Base-by-base conservation (phyloP, 73 alveolate genomes). In the Paramecium pentaurelia region DNA sequence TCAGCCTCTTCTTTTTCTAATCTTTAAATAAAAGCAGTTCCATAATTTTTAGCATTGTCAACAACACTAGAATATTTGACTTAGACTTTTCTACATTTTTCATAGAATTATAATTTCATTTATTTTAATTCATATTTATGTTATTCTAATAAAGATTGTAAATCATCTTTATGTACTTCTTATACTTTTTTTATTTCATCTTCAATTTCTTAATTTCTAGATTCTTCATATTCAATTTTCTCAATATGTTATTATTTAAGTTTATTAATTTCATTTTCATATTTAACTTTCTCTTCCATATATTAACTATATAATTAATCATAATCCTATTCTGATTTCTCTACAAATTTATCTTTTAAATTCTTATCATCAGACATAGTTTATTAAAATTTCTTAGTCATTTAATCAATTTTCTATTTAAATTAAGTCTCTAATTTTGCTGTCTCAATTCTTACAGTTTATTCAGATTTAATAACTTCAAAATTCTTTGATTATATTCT, bases 21-120 rank as follows among this genome's bases (percentile, higher is more conserved):
- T 71, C 94, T 77, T 12, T 77, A 51, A 49, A 89, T 89, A 51
- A 89, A 89, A 0, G 94, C 94, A 10, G 86, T 89, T 71, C 94
- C 94, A 89, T 71, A 89, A 30, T 89, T 89, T 89, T 89, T 89
- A 27, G 94, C 88, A 71, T 89, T 89, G 45, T 89, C 94, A 54
- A 89, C 94, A 5, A 89, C 94, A 45, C 77, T 89, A 3, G 92
- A 71, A 36, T 89, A 89, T 71, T 89, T 89, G 0, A 89, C 94
- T 45, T 89, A 89, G 1, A 89, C 88, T 47, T 89, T 71, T 71
- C 77, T 38, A 51, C 94, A 71, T 49, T 89, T 89, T 16, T 89
- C 94, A 71, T 89, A 89, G 68, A 89, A 89, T 34, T 89, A 30
- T 27, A 89, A 77, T 30, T 89, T 89, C 88, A 89, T 47, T 30